These are phyloP conservation scores for Zygotorulaspora sp. DNA, from an alignment of 805 yeast genomes.

Conservation along the genomic window DNA sequence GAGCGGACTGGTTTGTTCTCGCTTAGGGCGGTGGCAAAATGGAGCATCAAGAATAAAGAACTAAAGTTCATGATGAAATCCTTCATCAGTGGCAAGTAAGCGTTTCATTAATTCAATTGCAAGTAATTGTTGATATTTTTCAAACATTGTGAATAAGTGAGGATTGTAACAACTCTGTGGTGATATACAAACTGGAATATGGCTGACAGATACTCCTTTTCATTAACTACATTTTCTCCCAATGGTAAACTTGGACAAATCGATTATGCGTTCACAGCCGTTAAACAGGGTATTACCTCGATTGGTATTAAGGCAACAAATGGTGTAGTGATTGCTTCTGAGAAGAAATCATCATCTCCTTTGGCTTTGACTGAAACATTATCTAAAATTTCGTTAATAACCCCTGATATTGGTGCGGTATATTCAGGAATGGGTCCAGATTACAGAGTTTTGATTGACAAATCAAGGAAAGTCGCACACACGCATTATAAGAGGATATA, in stretches of 20 bases:
- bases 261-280: slow-evolving; percentile 95
- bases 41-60: too few relatives aligned
- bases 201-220: slow-evolving; percentile 98
- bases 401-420: slow-evolving; percentile 95
- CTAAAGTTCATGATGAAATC: too few relatives aligned
- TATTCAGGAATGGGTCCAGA: slow-evolving; percentile 99
- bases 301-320: slow-evolving; percentile 92
- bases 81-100: too few relatives aligned
- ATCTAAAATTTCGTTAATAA: slow-evolving; percentile 72
- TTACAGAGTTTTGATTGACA: slow-evolving; percentile 88
- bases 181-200: too few relatives aligned
- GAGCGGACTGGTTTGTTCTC: too few relatives aligned
- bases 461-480: slow-evolving; percentile 89
- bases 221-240: slow-evolving; percentile 96
- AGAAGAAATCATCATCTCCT: slow-evolving; percentile 79
- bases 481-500: slow-evolving; percentile 87
- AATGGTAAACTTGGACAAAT: slow-evolving; percentile 97
- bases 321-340: slow-evolving; percentile 96
- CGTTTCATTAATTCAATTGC: too few relatives aligned
- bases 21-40: too few relatives aligned
- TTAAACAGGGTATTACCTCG: slow-evolving; percentile 95
- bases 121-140: too few relatives aligned
- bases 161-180: too few relatives aligned
- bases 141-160: too few relatives aligned
- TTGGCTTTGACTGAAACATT: slow-evolving; percentile 70